These are phyloP conservation scores for Porpolomopsis calyptriformis DNA, from an alignment of 768 basidiomycete genomes.

Conservation along the genomic window DNA sequence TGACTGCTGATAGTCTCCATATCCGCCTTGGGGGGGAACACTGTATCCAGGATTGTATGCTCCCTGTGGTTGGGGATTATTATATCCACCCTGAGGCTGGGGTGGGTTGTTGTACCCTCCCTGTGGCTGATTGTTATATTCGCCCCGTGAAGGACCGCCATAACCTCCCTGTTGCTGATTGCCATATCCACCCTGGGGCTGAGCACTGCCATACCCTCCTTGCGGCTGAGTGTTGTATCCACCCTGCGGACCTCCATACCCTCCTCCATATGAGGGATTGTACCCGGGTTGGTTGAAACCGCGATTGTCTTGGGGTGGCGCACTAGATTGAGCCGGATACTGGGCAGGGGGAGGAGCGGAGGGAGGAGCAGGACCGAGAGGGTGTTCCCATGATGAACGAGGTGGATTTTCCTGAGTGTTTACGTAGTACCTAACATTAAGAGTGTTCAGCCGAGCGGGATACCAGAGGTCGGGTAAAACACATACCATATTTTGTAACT, in stretches of 20 bases:
- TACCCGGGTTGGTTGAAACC: slow-evolving; percentile 14
- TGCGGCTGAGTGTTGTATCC: slow-evolving; percentile 7
- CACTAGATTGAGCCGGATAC: slow-evolving; percentile 31
- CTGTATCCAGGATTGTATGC: no score
- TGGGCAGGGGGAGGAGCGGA: slow-evolving; percentile 25
- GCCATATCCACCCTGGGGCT: slow-evolving; percentile 17
- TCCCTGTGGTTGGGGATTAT: no score
- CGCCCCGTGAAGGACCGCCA: slow-evolving; percentile 4
- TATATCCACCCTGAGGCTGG: slow-evolving; percentile 1
- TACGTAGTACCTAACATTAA: slow-evolving; percentile 58
- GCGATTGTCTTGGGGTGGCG: slow-evolving; percentile 33
- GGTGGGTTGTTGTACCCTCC: background rate
- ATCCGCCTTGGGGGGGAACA: no score
- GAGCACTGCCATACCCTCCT: background rate
- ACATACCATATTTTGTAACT: background rate
- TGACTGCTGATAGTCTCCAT: background rate
- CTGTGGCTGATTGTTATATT: background rate
- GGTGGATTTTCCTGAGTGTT: slow-evolving; percentile 54
- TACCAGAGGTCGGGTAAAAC: background rate
- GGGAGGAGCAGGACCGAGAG: slow-evolving; percentile 38
- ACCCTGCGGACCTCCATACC: slow-evolving; percentile 15
- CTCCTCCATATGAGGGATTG: slow-evolving; percentile 11
- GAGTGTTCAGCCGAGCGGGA: background rate
- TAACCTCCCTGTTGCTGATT: background rate
- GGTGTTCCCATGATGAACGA: slow-evolving; percentile 60